phyloP scores from a whole-genome alignment of 768 basidiomycete genomes.

The Collybiopsis luxurians region DNA sequence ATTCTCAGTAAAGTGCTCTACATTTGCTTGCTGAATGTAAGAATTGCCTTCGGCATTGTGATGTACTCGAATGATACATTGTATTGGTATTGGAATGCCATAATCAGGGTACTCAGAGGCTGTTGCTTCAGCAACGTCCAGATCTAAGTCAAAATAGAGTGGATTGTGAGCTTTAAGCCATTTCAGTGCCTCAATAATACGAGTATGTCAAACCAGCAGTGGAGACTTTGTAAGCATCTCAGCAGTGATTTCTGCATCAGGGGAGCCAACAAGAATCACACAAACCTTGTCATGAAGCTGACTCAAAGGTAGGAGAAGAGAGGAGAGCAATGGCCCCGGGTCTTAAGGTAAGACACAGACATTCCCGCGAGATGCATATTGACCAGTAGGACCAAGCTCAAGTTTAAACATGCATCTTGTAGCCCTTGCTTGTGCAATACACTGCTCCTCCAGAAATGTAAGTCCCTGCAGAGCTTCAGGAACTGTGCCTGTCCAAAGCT shows the following conservation, averaged over 20 bases:
- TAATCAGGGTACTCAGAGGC: constrained; percentile 12
- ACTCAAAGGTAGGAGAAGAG: constrained; percentile 13
- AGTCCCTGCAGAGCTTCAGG: constrained; percentile 13
- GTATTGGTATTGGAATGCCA: constrained; percentile 12
- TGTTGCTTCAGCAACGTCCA: neutral
- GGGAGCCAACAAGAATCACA: constrained; percentile 20
- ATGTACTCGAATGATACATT: neutral
- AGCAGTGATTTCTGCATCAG: constrained; percentile 11
- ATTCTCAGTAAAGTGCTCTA: constrained; percentile 8
- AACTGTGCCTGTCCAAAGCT: constrained; percentile 16
- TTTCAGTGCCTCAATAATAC: too few relatives aligned
- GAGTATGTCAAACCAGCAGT: constrained; percentile 1
- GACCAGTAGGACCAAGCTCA: constrained; percentile 13
- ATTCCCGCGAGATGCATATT: constrained; percentile 19
- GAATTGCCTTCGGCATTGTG: constrained; percentile 11
- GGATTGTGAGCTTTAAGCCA: too few relatives aligned
- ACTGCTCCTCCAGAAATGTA: constrained; percentile 19
- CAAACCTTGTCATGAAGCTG: constrained; percentile 15
- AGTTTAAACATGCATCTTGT: constrained; percentile 18
- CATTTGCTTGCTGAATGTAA: constrained; percentile 14
- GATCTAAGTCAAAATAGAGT: constrained; percentile 6
- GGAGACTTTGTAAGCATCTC: constrained; percentile 13
- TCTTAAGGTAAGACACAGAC: constrained; percentile 19
- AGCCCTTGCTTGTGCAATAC: constrained; percentile 13
- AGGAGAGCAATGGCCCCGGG: constrained; percentile 2